Evolutionary conservation across 2,329 filamentous ascomycete species (phyloP), one percentile per base, ranked within the genome.

Genomic region (Trichophyton simii): DNA sequence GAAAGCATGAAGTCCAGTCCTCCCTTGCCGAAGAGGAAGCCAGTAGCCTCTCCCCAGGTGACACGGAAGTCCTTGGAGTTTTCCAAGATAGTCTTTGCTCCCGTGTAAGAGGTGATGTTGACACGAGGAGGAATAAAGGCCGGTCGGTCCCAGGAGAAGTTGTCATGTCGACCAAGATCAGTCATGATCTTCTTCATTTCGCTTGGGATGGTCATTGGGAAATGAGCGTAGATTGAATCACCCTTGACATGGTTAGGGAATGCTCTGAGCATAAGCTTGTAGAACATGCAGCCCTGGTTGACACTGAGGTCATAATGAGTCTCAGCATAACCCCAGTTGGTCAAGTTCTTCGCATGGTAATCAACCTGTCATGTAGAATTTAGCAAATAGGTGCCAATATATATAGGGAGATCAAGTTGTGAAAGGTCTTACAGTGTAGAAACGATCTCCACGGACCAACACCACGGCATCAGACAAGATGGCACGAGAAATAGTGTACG

Each of bases 381-480:
- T 20, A 46, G 52, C n/a, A 5, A 38, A 38, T 9, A 2, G 11
- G 9, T 25, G 6, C 36, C 31, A 18, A 5, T 15, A 22, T 44
- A 52, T 15, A 9, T 13, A 52, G 46, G 8, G 28, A 31, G 5
- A 31, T 4, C 22, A 25, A 20, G 8, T 20, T 18, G 11, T 2
- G 2, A 20, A 18, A 48, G 3, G 34, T 20, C 60, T 46, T 66
- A 72, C 63, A 2, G 75, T 77, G 63, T 73, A 72, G 65, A 76
- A 75, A 13, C 75, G 66, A 61, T 77, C 75, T 6, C 71, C 70
- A 2, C 76, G 70, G 15, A 77, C 73, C 38, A 78, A 71, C 3
- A 72, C 72, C 2, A 78, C 73, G 38, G 76, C 76, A 68, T 78
- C 76, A 6, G 73, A 73, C 18, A 78, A 68, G 42, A 78, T 70